Base-by-base conservation (phyloP, 495 filamentous ascomycete genomes). In the Penicillium antarcticum region DNA sequence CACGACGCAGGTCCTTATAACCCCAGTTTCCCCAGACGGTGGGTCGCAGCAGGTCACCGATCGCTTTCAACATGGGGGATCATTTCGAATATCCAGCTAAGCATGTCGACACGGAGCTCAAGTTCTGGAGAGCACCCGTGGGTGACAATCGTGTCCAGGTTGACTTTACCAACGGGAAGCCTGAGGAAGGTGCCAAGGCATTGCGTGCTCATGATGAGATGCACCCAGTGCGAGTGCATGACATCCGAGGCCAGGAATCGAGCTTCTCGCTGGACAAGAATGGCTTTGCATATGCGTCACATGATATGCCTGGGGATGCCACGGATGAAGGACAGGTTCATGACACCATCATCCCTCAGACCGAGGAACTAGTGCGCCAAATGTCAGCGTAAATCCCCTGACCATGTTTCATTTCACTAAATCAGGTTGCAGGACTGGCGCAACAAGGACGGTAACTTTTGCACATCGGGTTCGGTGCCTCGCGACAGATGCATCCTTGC, bases 401-500 rank as follows among this genome's bases (percentile, higher is more conserved):
- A n/a, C 19, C 8, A n/a, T 36, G 7, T 2, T 29, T 31, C 3
- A 19, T 18, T 23, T 21, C 4, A 21, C 42, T 33, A 19, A 52
- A 13, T 24, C 4, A 34, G 8, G 12, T 9, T 8, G 13, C 39
- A 61, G 61, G 40, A 59, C 55, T 10, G 55, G 50, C 0, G 52
- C 55, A 11, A 45, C 42, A 1, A 44, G 38, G 24, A 58, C 37
- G 1, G 18, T 52, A 35, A 53, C 46, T 9, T 65, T 59, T 14
- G 37, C 47, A 2, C 45, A 43, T 21, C 50, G 55, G 11, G 51
- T 55, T 29, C 52, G 58, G 21, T 59, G 47, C 29, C 43, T 62
- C 18, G 45, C 47, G 14, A 45, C 23, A 3, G 50, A 59, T 17
- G 9, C 44, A 14, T 26, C 42, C 50, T 31, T 53, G 34, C 40